Conservation (phyloP, 2,329 filamentous ascomycete species). For the Xylariaceae sp. region DNA sequence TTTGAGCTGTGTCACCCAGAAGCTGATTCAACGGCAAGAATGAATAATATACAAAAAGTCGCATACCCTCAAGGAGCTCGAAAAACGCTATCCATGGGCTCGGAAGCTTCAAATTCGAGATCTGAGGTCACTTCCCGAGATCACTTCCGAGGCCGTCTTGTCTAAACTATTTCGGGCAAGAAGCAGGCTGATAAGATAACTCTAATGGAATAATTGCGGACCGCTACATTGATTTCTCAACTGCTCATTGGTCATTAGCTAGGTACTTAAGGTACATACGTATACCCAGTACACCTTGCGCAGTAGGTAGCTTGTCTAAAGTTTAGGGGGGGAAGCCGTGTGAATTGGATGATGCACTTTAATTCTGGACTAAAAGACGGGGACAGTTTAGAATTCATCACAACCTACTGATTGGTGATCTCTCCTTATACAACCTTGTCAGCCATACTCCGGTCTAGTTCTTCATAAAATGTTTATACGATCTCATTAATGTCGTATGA, state of each 20-base stretch:
- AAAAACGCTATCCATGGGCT: neutral
- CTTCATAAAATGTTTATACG: constrained; percentile 7
- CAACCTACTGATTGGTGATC: neutral
- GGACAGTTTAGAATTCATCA: constrained; percentile 2
- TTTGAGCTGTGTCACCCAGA: neutral
- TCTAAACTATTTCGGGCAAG: constrained; percentile 3
- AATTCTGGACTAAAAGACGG: constrained; percentile 1
- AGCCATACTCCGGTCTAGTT: neutral
- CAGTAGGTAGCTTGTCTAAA: no score
- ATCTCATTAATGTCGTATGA: constrained; percentile 14
- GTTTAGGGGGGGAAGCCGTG: constrained; percentile 17
- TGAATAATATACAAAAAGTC: no score
- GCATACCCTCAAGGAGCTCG: no score
- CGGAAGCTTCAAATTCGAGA: neutral
- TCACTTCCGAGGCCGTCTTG: constrained; percentile 1
- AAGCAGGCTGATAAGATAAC: neutral
- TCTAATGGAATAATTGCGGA: no score
- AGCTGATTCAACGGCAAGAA: no score
- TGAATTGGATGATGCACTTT: constrained; percentile 11
- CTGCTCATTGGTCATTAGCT: no score
- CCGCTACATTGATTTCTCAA: no score
- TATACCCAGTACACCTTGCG: no score
- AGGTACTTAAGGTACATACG: no score
- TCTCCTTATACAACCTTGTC: neutral
- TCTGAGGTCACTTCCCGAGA: constrained; percentile 12